A percentile compares a stretch with the other conserved stretches of the same genome.
These are phyloP conservation scores for Tolypocladium capitatum DNA, from an alignment of 2,329 filamentous ascomycete genomes.

Conservation along the genomic window DNA sequence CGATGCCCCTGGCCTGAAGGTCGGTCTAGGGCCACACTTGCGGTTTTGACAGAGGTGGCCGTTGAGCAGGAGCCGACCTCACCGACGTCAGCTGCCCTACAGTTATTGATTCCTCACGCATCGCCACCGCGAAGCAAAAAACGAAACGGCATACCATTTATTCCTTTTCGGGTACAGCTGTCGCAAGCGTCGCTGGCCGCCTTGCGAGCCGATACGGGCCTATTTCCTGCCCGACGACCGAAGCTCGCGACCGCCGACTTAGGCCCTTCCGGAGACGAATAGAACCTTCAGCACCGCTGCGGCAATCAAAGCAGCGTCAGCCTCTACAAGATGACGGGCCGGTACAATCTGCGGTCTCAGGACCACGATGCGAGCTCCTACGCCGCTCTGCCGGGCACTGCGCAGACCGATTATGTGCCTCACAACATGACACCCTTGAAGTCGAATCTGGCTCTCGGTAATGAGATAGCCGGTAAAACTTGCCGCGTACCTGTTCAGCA, in stretches of 20 bases:
- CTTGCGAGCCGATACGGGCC: background rate
- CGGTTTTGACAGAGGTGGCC: background rate
- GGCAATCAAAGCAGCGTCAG: background rate
- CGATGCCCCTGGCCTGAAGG: background rate
- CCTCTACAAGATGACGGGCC: slow-evolving; percentile 12
- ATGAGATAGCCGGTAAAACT: slow-evolving; percentile 15
- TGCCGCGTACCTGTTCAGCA: background rate
- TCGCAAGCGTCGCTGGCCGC: background rate
- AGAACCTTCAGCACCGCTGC: background rate
- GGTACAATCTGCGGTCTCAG: slow-evolving; percentile 15
- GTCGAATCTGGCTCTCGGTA: slow-evolving; percentile 11
- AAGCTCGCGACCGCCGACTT: background rate
- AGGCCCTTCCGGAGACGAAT: background rate
- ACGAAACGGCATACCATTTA: too few relatives aligned
- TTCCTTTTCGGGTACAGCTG: background rate
- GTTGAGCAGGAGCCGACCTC: background rate
- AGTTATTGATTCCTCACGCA: background rate
- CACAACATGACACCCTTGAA: slow-evolving; percentile 21
- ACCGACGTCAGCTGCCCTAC: background rate
- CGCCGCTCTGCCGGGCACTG: slow-evolving; percentile 19
- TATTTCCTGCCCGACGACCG: background rate
- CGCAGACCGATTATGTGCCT: slow-evolving; percentile 12
- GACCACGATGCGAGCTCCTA: slow-evolving; percentile 16
- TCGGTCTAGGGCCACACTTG: background rate
- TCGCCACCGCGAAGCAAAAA: background rate